phyloP scores from a whole-genome alignment of 2,329 filamentous ascomycete species.

The Aspergillus sp. region DNA sequence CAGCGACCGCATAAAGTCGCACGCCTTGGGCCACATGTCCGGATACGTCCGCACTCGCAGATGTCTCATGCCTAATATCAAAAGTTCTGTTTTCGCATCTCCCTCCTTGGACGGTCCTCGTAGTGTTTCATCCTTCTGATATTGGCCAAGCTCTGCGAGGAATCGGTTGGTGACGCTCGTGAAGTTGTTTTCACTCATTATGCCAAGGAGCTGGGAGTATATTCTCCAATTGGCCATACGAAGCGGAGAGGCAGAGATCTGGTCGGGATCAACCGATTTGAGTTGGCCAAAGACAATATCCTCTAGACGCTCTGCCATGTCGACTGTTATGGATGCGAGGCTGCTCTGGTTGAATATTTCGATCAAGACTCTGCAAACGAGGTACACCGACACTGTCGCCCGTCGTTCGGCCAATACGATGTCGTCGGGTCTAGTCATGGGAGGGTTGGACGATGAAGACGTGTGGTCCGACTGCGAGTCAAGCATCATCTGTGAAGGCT shows the following conservation, averaged over 20 bases:
- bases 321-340: constrained; percentile 74
- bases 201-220: constrained; percentile 87
- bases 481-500: constrained; percentile 56
- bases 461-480: constrained; percentile 28
- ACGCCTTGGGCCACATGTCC: constrained; percentile 80
- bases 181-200: constrained; percentile 94
- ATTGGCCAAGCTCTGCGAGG: constrained; percentile 72
- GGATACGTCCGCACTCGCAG: constrained; percentile 70
- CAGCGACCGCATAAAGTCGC: constrained; percentile 80
- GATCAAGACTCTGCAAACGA: constrained; percentile 87
- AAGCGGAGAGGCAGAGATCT: constrained; percentile 66
- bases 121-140: constrained; percentile 67
- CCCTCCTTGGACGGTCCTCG: constrained; percentile 52
- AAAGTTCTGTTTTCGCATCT: constrained; percentile 80
- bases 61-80: constrained; percentile 89
- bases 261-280: constrained; percentile 80
- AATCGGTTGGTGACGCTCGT: constrained; percentile 78
- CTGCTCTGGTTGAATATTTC: constrained; percentile 92
- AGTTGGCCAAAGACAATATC: constrained; percentile 96
- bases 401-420: constrained; percentile 79
- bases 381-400: constrained; percentile 92
- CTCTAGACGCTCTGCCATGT: constrained; percentile 92
- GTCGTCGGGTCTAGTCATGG: constrained; percentile 61
- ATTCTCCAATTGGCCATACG: constrained; percentile 95
- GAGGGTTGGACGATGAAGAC: constrained; percentile 23